phyloP scores from a whole-genome alignment of 2,329 filamentous ascomycete genomes.

The Magnaporthiopsis poae region DNA sequence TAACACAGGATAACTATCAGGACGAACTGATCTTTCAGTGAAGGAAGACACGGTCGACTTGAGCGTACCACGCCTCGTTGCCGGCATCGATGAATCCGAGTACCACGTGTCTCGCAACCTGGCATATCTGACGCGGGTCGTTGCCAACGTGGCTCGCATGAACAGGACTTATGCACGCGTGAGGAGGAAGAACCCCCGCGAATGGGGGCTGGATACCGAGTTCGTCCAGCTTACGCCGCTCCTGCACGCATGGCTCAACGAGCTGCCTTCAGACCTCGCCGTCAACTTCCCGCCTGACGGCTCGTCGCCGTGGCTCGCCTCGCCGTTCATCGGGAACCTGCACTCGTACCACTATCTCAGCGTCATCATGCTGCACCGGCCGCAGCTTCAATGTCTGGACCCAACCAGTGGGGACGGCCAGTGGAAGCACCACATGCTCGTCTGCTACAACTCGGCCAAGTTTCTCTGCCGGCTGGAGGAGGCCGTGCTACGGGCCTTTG shows the following conservation, averaged over 20 bases:
- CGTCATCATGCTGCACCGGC: conserved; percentile 77
- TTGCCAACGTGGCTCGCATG: conserved; percentile 68
- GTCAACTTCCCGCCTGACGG: conserved; percentile 70
- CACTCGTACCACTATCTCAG: conserved; percentile 81
- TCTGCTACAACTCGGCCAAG: conserved; percentile 78
- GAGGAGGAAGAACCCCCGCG: conserved; percentile 57
- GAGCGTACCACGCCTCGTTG: conserved; percentile 50
- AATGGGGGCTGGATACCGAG: conserved; percentile 79
- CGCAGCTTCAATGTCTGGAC: conserved; percentile 71
- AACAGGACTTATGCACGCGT: conserved; percentile 65
- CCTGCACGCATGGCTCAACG: conserved; percentile 65
- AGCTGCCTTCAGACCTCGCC: conserved; percentile 68
- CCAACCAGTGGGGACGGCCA: conserved; percentile 58
- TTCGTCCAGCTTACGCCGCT: conserved; percentile 70
- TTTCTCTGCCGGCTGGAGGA: conserved; percentile 79
- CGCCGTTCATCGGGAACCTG: conserved; percentile 79
- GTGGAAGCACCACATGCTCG: conserved; percentile 81
- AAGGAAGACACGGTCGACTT: conserved; percentile 68
- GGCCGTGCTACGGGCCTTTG: conserved; percentile 65
- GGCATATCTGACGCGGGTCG: conserved; percentile 66
- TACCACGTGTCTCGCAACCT: conserved; percentile 74
- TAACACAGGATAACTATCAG: conserved; percentile 27
- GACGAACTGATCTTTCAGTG: conserved; percentile 69
- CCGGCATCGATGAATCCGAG: conserved; percentile 65
- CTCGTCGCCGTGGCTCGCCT: conserved; percentile 72